Evolutionary conservation across 106 monocot genomes (phyloP).

Genomic region (Agapanthus africanus): DNA sequence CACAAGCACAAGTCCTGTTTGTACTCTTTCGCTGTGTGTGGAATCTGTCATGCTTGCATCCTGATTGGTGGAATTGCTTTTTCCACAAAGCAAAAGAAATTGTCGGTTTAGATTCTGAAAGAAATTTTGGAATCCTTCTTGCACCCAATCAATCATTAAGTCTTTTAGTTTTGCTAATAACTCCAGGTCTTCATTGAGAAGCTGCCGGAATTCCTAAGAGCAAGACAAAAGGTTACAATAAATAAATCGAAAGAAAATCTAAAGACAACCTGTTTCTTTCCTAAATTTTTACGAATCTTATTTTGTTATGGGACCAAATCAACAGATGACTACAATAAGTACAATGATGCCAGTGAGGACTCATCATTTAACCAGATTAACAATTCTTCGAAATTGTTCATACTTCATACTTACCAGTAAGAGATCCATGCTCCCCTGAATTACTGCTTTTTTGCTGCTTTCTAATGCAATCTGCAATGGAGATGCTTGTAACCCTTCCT

Average conservation of each 20-base stretch:
- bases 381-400: background rate
- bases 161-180: conserved; percentile 63
- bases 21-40: conserved; percentile 55
- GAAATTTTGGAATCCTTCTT: conserved; percentile 97
- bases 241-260: background rate
- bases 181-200: conserved; percentile 71
- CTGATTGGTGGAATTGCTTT: conserved; percentile 22
- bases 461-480: conserved; percentile 72
- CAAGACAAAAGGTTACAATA: conserved; percentile 3
- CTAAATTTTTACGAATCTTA: too few species aligned
- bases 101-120: conserved; percentile 61
- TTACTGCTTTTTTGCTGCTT: conserved; percentile 60
- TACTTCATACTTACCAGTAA: conserved; percentile 63
- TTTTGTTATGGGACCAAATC: too few species aligned
- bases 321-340: too few species aligned
- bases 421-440: conserved; percentile 77
- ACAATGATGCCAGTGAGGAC: too few species aligned
- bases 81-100: conserved; percentile 71
- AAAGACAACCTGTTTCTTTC: too few species aligned
- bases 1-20: conserved; percentile 69
- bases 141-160: conserved; percentile 75
- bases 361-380: background rate
- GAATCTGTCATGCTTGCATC: conserved; percentile 18
- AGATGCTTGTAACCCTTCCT: conserved; percentile 28
- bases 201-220: conserved; percentile 67